phyloP scores from a whole-genome alignment of 2,329 filamentous ascomycete species.

The Talaromyces pinophilus region DNA sequence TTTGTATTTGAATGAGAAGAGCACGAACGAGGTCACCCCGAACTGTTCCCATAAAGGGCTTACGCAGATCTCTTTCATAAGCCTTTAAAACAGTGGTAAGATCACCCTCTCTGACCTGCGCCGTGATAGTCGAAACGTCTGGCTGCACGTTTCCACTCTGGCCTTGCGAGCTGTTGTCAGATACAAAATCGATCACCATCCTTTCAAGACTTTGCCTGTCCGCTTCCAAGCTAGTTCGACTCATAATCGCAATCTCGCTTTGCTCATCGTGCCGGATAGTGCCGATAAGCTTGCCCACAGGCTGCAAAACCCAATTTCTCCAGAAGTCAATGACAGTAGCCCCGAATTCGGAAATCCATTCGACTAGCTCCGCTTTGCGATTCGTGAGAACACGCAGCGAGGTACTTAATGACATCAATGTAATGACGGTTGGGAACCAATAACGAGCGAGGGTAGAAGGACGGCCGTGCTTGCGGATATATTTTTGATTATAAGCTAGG shows the following conservation, averaged over 20 bases:
- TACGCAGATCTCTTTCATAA: constrained; percentile 84
- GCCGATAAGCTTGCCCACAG: constrained; percentile 75
- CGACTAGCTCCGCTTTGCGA: constrained; percentile 71
- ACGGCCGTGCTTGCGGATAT: constrained; percentile 68
- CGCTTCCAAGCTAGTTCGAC: constrained; percentile 83
- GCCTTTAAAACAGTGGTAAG: constrained; percentile 87
- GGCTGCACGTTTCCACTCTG: constrained; percentile 56
- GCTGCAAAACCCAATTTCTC: constrained; percentile 93
- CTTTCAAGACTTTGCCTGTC: constrained; percentile 90
- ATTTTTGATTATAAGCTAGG: constrained; percentile 59
- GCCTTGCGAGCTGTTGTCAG: constrained; percentile 67
- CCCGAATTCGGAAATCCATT: constrained; percentile 79
- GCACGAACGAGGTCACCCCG: constrained; percentile 85
- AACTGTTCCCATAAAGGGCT: constrained; percentile 78
- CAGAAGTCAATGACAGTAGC: constrained; percentile 84
- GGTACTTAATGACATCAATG: constrained; percentile 81
- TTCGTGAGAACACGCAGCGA: constrained; percentile 77
- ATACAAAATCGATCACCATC: constrained; percentile 96
- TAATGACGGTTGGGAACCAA: constrained; percentile 75
- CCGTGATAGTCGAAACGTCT: constrained; percentile 72
- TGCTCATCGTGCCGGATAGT: constrained; percentile 92
- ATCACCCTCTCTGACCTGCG: constrained; percentile 85
- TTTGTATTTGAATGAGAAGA: constrained; percentile 93
- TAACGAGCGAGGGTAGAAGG: constrained; percentile 77
- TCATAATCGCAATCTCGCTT: constrained; percentile 96